Evolutionary conservation across 2,329 filamentous ascomycete species (phyloP), one percentile per base, ranked within the genome.

Genomic region (Nannizziopsis barbatae): DNA sequence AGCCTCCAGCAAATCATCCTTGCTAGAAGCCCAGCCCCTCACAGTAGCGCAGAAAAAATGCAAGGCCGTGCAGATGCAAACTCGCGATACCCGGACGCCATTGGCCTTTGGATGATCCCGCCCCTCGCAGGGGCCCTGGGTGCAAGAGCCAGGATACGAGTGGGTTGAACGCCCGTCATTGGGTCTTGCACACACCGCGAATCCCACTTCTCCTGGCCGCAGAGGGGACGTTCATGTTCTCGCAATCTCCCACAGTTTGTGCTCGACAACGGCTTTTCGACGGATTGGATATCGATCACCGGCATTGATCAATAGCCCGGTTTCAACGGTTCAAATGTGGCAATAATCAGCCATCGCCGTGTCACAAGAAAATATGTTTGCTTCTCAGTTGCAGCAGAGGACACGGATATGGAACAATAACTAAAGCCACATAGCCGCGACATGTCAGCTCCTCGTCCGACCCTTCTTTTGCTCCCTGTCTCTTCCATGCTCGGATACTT

Each of bases 1-100:
- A 53, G 40, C 27, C 14, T 33, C 15, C 49, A 49, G 42, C 49
- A 53, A 53, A 53, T 53, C 51, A 53, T 40, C 35, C 15, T 39
- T 39, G 35, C 33, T 30, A 12, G 11, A 41, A 11, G 4, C 14
- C 7, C 11, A 45, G 30, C 35, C 45, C 45, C 45, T 47, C 45
- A 36, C 36, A 27, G 7, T 33, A 17, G 33, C 22, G 20, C 18
- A 18, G 43, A 20, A 40, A 40, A 38, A 12, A 10, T 11, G 30
- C 30, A 45, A 31, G 7, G 8, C 20, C 12, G 15, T 11, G 7
- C 27, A n/a, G 31, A 38, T 36, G 20, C 11, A n/a, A 40, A 40
- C n/a, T 18, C 31, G 15, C 17, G 35, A 46, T 46, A 32, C 27
- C 22, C 36, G 33, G 44, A 35, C 36, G 32, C 44, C 2, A 46